A percentile compares a stretch with the other conserved stretches of the same genome.
These are phyloP conservation scores for Aquilaria sinensis DNA, from an alignment of 345 rosid genomes.

Conservation along the genomic window DNA sequence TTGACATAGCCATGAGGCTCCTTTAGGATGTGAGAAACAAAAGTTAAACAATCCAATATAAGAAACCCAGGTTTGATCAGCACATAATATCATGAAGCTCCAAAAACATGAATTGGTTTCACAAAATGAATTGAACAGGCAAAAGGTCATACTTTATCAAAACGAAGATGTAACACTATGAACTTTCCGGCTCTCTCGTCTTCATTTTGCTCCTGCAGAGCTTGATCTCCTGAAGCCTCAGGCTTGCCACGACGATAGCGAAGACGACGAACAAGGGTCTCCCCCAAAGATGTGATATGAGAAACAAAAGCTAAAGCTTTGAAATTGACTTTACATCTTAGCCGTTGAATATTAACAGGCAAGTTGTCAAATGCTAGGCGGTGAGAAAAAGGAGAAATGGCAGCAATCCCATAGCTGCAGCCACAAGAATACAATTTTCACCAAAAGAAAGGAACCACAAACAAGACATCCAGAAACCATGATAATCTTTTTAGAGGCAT, in stretches of 20 bases:
- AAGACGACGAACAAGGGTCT: slow-evolving; percentile 59
- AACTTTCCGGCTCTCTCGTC: slow-evolving; percentile 55
- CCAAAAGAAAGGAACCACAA: not conserved
- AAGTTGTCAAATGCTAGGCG: slow-evolving; percentile 81
- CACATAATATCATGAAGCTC: slow-evolving; percentile 5
- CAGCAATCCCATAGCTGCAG: slow-evolving; percentile 83
- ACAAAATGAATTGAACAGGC: slow-evolving; percentile 1
- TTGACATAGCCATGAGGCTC: too few species aligned
- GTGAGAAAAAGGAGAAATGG: slow-evolving; percentile 95
- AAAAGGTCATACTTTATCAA: slow-evolving; percentile 64
- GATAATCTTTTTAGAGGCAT: too few species aligned
- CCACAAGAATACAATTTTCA: slow-evolving; percentile 5
- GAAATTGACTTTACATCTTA: slow-evolving; percentile 95
- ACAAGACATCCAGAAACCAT: not conserved
- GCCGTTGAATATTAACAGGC: slow-evolving; percentile 60
- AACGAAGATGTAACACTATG: slow-evolving; percentile 89
- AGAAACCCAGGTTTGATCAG: not conserved
- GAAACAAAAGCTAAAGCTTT: slow-evolving; percentile 72
- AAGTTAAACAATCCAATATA: not conserved
- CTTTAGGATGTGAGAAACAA: not conserved
- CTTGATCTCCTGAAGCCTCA: slow-evolving; percentile 27
- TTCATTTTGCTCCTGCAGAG: slow-evolving; percentile 30
- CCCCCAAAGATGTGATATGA: slow-evolving; percentile 51
- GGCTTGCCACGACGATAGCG: slow-evolving; percentile 34
- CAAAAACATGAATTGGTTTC: slow-evolving; percentile 1